Evolutionary conservation across 108 stramenopile species (phyloP), one percentile per base, ranked within the genome.

Genomic region (Nitzschia sp.): DNA sequence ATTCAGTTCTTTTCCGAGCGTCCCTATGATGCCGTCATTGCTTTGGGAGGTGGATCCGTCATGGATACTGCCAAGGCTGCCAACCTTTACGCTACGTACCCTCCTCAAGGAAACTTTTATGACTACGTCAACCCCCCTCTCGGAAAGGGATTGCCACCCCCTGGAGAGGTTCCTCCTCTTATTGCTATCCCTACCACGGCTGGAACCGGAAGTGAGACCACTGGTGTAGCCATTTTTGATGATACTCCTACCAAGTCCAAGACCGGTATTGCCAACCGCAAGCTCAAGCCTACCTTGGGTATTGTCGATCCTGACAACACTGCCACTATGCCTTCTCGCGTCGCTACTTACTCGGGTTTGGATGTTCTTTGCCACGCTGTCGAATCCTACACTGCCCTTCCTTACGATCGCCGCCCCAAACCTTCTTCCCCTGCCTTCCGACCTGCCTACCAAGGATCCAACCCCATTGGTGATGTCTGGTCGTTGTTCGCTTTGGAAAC

Each of bases 11-110:
- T 76, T 73, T 29, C 69, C 0, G 50, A 76, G 52, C 53, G 54
- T 2, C 6, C 41, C 15, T 80, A 80, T 40, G 80, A 84, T 67
- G 74, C 72, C 46, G 60, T 81, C n/a, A 69, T 87, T 39, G 86
- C 86, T n/a, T 64, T 86, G 3, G 86, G 86, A 7, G 86, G 86
- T 15, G 86, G 86, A 38, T 79, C 78, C 9, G 73, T 74, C 20
- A 86, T 86, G 41, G 86, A 86, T 52, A 81, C 86, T 7, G 86
- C 86, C 71, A 86, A 86, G 61, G 81, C 79, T 20, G 81, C 81
- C 52, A 82, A 83, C 53, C 60, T 83, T 9, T 83, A 83, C 25
- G 71, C 78, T 0, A 66, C 63, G 22, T 59, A 68, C 62, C 69
- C 69, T 19, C 70, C 69, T 10, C 24, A 67, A 5, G 61, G 62